Base-by-base conservation (phyloP, 2,329 filamentous ascomycete species). In the Ophiostoma piceae region DNA sequence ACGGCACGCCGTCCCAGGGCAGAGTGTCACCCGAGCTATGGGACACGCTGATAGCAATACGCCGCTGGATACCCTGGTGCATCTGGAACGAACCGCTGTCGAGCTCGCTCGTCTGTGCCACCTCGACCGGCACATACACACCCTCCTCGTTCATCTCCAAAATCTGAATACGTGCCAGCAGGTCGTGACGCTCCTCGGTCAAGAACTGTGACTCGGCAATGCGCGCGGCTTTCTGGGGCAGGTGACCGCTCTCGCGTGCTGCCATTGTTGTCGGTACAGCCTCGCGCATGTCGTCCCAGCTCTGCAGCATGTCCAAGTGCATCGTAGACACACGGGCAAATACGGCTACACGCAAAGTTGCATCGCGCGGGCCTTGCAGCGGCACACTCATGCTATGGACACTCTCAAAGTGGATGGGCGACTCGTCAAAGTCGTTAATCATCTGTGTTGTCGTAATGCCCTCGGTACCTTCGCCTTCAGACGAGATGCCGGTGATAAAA, bases 241-340 rank as follows among this genome's bases (percentile, higher is more conserved):
- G 37, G 37, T 66, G 65, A 70, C 82, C 68, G 14, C 60, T 84
- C 60, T 82, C 82, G 69, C 85, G 84, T 19, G 65, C 65, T 16
- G 39, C 65, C 65, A 19, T 66, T 22, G 86, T 85, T 72, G 86
- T 85, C 2, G 85, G 84, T 67, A 88, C 83, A 22, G 87, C 85
- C 78, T 99, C 94, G 71, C 94, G 89, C 89, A 99, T 97, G 76
- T 98, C 95, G 77, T 99, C 95, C 95, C 95, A 99, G 80, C 95
- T 99, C 14, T 97, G 86, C 67, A 99, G 84, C 81, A 97, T 98
- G 79, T 99, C 95, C 29, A 99, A 85, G 80, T 99, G 95, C 89
- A 97, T 97, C 0, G 89, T 83, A 1, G 92, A 95, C 47, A 97
- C 92, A 76, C 90, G 90, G 22, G 95, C 94, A 77, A 97, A 98